Base-by-base conservation (phyloP, 139 green algal genomes). In the Monoraphidium neglectum region DNA sequence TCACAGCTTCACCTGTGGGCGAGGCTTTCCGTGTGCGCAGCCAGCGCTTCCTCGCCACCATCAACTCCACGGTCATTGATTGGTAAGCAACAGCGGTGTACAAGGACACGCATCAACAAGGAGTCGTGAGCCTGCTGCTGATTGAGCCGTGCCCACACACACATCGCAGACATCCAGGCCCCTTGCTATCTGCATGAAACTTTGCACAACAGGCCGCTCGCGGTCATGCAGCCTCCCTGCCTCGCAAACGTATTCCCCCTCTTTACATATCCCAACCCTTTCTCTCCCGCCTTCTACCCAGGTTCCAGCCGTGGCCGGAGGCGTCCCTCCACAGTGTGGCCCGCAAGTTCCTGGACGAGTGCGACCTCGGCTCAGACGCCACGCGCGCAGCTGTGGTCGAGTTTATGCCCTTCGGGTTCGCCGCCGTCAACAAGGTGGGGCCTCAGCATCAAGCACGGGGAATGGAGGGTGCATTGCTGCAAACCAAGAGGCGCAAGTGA, bases 351-450 rank as follows among this genome's bases (percentile, higher is more conserved):
- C 75, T 97, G 77, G 85, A 93, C n/a, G 91, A 95, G 43, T 72
- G 92, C 24, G 78, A 91, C 60, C 70, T 81, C 33, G 74, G 49
- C 8, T 60, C 47, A 15, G 92, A 93, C 6, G 53, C 83, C 16
- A 82, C 93, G 28, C 83, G 88, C 66, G 79, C 83, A 36, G 89
- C 87, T 0, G 91, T 95, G 32, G 86, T 92, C 28, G 91, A 95
- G 60, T 97, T 97, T 81, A 95, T 97, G 88, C 92, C 93, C 18
- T 93, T 90, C 87, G 90, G 81, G 35, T 97, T 97, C 77, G 83
- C 84, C 32, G 65, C 86, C 24, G 92, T 96, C n/a, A 93, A 93
- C 73, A 89, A 88, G 68, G 82, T 86, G 21, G 40, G 26, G 23
- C 38, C 5, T 24, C n/a, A 23, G 32, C 24, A 28, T 37, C 4